A percentile compares a stretch with the other conserved stretches of the same genome.
Conservation (phyloP, 495 filamentous ascomycete species). For the Penicillium robsamsonii region DNA sequence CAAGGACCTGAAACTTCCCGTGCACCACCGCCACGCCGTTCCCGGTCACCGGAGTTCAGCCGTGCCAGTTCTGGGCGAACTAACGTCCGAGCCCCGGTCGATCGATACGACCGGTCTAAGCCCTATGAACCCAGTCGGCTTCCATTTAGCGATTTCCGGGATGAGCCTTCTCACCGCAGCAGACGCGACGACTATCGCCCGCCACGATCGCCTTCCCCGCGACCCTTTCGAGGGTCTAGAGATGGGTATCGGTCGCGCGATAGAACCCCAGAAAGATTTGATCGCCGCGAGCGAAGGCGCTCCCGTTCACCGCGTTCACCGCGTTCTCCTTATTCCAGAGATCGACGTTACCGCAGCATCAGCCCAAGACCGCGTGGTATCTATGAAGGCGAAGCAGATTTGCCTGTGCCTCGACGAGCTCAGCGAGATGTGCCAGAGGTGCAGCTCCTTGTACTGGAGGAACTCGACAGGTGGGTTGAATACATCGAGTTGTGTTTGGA, state of each 20-base stretch:
- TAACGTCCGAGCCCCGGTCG: conserved; percentile 32
- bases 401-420: conserved; percentile 70
- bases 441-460: conserved; percentile 78
- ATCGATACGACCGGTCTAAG: conserved; percentile 43
- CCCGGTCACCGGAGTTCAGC: conserved; percentile 68
- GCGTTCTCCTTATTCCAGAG: conserved; percentile 54
- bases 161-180: conserved; percentile 49
- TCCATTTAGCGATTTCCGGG: conserved; percentile 48
- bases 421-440: conserved; percentile 85
- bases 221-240: conserved; percentile 51
- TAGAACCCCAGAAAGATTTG: conserved; percentile 55
- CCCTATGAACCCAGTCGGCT: conserved; percentile 36
- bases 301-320: conserved; percentile 58
- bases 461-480: conserved; percentile 63
- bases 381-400: conserved; percentile 57
- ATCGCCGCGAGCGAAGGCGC: conserved; percentile 59
- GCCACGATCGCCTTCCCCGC: conserved; percentile 60
- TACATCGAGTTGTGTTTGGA: neutral
- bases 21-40: conserved; percentile 50
- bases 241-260: conserved; percentile 70
- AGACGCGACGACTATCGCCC: conserved; percentile 64
- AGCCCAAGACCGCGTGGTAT: conserved; percentile 57
- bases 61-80: conserved; percentile 46
- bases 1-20: conserved; percentile 37
- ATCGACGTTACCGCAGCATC: conserved; percentile 64